A percentile compares a stretch with the other conserved stretches of the same genome.
These are phyloP conservation scores for Xylaria arbuscula DNA, from an alignment of 2,329 filamentous ascomycete species.

Conservation along the genomic window DNA sequence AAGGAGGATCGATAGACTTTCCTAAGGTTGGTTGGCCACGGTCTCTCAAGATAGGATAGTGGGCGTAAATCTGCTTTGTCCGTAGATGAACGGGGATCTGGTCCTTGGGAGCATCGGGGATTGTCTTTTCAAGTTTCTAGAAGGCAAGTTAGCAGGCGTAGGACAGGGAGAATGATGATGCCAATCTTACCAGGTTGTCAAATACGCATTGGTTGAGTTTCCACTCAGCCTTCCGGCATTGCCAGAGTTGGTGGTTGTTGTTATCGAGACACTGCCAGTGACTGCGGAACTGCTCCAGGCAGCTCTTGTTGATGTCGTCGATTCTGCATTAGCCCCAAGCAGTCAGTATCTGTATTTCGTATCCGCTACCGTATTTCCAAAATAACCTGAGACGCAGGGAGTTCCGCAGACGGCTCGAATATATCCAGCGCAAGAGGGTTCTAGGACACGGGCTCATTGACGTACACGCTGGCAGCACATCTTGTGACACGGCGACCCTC, in stretches of 20 bases:
- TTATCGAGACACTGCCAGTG: constrained; percentile 97
- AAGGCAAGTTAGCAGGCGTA: constrained; percentile 24
- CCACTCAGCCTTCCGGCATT: constrained; percentile 89
- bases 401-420: not conserved
- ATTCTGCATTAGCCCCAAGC: constrained; percentile 65
- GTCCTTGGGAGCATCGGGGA: constrained; percentile 77
- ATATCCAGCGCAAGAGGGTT: not conserved
- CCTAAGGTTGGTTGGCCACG: constrained; percentile 47
- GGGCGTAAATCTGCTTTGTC: constrained; percentile 70
- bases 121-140: constrained; percentile 83
- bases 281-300: constrained; percentile 86
- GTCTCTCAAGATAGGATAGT: constrained; percentile 57
- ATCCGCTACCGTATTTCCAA: not conserved
- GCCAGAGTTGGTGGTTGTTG: constrained; percentile 98
- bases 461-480: constrained; percentile 95
- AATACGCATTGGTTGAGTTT: constrained; percentile 95
- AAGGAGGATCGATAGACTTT: constrained; percentile 49
- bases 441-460: constrained; percentile 47
- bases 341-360: constrained; percentile 19
- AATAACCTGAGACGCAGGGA: not conserved
- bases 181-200: constrained; percentile 80
- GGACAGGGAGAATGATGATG: not conserved
- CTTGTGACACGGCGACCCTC: constrained; percentile 96
- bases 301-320: constrained; percentile 95
- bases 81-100: constrained; percentile 80